Conservation (phyloP, 176 grass and related monocot genomes). For the Themeda triandra region DNA sequence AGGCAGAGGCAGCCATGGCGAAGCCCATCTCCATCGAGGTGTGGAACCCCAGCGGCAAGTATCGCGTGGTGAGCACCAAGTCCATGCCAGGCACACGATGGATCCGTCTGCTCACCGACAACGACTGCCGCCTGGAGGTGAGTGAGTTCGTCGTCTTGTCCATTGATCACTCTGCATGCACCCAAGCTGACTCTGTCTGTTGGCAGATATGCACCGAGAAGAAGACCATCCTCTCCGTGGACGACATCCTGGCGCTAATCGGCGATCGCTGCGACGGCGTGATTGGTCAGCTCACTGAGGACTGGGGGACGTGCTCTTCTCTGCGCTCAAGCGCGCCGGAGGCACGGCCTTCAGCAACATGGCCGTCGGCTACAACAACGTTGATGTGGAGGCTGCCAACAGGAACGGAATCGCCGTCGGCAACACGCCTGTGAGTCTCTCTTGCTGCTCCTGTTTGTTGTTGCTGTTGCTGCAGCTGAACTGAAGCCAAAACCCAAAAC, state of each 20-base stretch:
- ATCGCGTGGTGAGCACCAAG: constrained; percentile 90
- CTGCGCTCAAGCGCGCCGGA: constrained; percentile 80
- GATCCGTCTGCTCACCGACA: constrained; percentile 88
- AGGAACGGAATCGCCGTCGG: constrained; percentile 76
- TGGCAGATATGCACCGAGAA: constrained; percentile 68
- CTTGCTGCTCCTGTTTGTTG: neutral
- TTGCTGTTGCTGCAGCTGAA: neutral
- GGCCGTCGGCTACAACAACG: constrained; percentile 98
- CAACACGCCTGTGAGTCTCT: constrained; percentile 62
- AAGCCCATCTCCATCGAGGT: constrained; percentile 88
- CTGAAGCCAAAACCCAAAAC: neutral
- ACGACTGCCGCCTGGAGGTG: constrained; percentile 81
- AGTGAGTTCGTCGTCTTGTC: too few species aligned
- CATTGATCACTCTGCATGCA: neutral
- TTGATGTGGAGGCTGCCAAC: constrained; percentile 67
- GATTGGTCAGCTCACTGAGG: constrained; percentile 96
- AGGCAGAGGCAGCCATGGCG: constrained; percentile 31
- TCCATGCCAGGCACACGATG: constrained; percentile 90
- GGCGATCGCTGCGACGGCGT: constrained; percentile 78
- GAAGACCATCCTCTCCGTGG: constrained; percentile 85
- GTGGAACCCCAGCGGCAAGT: constrained; percentile 89
- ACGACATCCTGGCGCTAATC: constrained; percentile 86
- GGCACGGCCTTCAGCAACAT: constrained; percentile 95
- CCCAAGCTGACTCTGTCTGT: neutral
- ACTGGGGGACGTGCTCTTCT: constrained; percentile 93